Conservation (phyloP, 139 green algal species). For the Haematococcus lacustris region DNA sequence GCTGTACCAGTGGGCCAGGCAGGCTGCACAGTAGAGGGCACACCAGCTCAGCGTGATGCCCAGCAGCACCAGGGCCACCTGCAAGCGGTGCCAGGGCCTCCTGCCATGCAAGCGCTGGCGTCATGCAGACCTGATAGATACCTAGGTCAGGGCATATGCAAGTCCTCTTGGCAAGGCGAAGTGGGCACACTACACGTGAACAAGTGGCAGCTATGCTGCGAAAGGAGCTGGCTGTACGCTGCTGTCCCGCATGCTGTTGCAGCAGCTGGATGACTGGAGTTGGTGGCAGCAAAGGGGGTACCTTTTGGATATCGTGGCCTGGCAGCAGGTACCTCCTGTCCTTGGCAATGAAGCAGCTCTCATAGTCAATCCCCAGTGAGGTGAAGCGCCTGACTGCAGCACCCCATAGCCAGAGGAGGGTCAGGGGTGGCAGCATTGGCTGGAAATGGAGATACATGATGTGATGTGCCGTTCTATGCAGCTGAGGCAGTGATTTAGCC, state of each 20-base stretch:
- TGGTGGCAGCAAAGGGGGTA: too few species aligned
- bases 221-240: too few species aligned
- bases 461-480: too few species aligned
- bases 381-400: constrained; percentile 53
- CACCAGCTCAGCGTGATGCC: constrained; percentile 24
- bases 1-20: background rate
- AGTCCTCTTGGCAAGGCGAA: too few species aligned
- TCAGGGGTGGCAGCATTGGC: constrained; percentile 56
- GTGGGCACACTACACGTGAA: too few species aligned
- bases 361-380: constrained; percentile 45
- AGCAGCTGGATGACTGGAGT: too few species aligned
- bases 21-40: constrained; percentile 18
- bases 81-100: background rate
- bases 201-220: too few species aligned
- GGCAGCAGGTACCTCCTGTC: constrained; percentile 51
- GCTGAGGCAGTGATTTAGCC: too few species aligned
- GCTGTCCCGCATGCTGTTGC: too few species aligned
- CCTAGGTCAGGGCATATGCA: too few species aligned
- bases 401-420: constrained; percentile 76
- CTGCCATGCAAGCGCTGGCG: too few species aligned
- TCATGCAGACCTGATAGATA: too few species aligned
- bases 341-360: constrained; percentile 54
- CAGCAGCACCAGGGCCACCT: constrained; percentile 33
- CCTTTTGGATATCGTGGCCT: constrained; percentile 16
- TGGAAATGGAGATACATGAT: constrained; percentile 62